Base-by-base conservation (phyloP, 2,329 filamentous ascomycete genomes). In the Beauveria bassiana region DNA sequence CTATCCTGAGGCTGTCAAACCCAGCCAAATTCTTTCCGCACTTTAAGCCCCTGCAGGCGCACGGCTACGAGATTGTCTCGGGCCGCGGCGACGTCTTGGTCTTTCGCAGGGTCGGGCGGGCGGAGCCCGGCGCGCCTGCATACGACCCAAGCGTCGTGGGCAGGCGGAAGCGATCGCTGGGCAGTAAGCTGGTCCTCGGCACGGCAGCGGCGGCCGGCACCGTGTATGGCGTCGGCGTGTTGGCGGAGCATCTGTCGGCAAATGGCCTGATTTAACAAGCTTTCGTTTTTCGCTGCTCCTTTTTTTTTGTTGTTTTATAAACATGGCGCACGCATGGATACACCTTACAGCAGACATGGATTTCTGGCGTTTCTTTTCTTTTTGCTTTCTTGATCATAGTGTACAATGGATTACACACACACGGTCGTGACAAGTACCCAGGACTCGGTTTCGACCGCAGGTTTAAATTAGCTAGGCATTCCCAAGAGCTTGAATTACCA, bases 51-150 rank as follows among this genome's bases (percentile, higher is more conserved):
- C 77, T 89, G 1, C 79, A 86, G 63, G 74, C 77, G 0, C 77
- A 87, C 61, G 87, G 87, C 0, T 90, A 85, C 64, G 86, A 89
- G 66, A 85, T 89, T 45, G 80, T 86, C 1, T 84, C 86, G 2
- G 86, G 86, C 1, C 78, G 78, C 53, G 81, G 81, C 6, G 81
- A 90, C 64, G 77, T 89, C 5, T 77, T 90, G 28, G 80, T 91
- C 4, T 88, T 90, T 68, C 85, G 84, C 64, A 86, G 88, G 71
- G 79, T 83, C 4, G 76, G 73, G 28, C 61, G 65, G 10, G 64
- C 64, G 9, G 65, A 68, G 2, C 61, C 61, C 54, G 65, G 57
- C 54, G 59, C 51, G 6, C 26, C 57, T 22, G 22, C 6, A n/a
- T 54, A 53, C 18, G 38, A 40, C 22, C 22, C 57, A 38, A 56